Evolutionary conservation across 2,329 filamentous ascomycete species (phyloP), one percentile per base, ranked within the genome.

Genomic region (Colletotrichum sp.): DNA sequence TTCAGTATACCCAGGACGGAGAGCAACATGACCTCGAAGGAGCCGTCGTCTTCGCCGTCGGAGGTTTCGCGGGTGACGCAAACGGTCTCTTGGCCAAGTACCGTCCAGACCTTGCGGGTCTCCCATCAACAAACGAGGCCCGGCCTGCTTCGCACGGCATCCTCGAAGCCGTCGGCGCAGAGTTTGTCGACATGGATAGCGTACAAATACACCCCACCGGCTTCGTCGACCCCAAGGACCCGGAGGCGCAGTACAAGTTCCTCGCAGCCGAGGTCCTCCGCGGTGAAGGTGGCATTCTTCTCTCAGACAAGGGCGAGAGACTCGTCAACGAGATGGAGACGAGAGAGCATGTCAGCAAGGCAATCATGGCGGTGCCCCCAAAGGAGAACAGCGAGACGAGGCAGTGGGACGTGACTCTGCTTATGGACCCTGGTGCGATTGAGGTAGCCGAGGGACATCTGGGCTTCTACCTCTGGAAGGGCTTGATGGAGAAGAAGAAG

Each of bases 151-250:
- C 90, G 3, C 90, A 92, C 71, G 79, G 79, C 2, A 78, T 89
- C 1, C 82, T 90, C 0, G 78, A 82, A 0, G 80, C 80, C 1
- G 81, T 85, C 1, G 86, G 85, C 18, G 87, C 87, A 7, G 82
- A 82, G 36, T 80, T 89, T 15, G 83, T 89, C 55, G 88, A 90
- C 32, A 90, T 90, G 88, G 86, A 88, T 58, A 86, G 85, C 73
- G 91, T 94, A 3, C 92, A 94, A 81, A 87, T 93, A 6, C 92
- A 94, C 77, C 92, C 92, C 4, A 93, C 92, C 0, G 91, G 91
- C 1, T 93, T 94, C 79, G 84, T 93, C 8, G 91, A 93, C 77
- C 88, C 88, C 0, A 84, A 85, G 2, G 85, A 87, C 36, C 82
- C 85, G 0, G 78, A 77, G 1, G 85, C 87, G 1, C 82, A 83